Evolutionary conservation across 352 stramenopile genomes (phyloP), one percentile per base, ranked within the genome.

Genomic region (Phytophthora citrophthora): DNA sequence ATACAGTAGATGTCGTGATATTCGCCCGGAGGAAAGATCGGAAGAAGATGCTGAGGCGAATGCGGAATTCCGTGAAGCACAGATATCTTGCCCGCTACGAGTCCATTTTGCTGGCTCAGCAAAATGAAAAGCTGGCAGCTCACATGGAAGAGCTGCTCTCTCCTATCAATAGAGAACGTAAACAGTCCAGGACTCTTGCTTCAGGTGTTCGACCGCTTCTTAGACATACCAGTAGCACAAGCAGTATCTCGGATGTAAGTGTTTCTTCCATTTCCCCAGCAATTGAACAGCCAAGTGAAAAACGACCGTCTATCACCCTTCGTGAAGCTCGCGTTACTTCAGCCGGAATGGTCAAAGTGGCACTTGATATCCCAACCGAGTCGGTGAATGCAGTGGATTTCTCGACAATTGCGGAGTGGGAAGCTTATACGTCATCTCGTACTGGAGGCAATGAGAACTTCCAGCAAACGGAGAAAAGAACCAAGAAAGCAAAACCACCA

Each of bases 1-100:
- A 72, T 34, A 49, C 64, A 38, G 64, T 72, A 11, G 64, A 72
- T 31, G 59, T 39, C 34, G 65, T 70, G 1, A 57, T 74, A 34
- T 74, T 74, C 23, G 50, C 54, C 15, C 65, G 65, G 18, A 70
- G 54, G 41, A 66, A 74, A 50, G 53, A 69, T 41, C 65, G 65
- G 10, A 60, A 74, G 43, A 65, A 58, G 41, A 70, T 74, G 59
- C 15, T 67, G 15, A 41, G 39, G 36, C 49, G 41, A 23, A 61
- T 74, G 53, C 44, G 61, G 34, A 23, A 43, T 32, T 66, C 48
- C 13, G 47, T 66, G 12, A 74, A 52, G 38, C 47, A 64, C 27
- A 34, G 54, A 7, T 74, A 74, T 40, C 53, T 24, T 13, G 36
- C 48, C 18, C 60, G 53, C 15, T 70, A 70, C 24, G 60, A 70